Evolutionary conservation across 345 rosid species (phyloP), one percentile per base, ranked within the genome.

Genomic region (Limnanthes douglasii): DNA sequence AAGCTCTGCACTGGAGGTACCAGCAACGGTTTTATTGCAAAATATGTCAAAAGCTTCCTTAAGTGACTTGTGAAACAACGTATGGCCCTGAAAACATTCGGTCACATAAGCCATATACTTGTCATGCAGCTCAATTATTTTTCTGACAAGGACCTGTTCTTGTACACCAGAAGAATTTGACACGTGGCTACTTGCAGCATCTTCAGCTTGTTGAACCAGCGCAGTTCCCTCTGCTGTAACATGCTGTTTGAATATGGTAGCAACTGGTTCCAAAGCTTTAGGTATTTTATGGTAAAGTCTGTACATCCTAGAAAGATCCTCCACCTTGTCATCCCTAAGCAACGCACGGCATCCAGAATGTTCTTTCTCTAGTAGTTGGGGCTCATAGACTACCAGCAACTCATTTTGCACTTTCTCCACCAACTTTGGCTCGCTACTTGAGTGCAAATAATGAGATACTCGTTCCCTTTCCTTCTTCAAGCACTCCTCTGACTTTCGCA

Each of bases 381-480:
- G 67, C 21, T 81, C 83, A 55, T 60, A 55, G 7, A 61, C 60
- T 9, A 75, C 84, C 66, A 92, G 37, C 46, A 92, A 46, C 53
- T 92, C 86, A 31, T 85, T 65, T 73, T 78, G 96, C 42, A 82
- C 99, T 75, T 69, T 85, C 96, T 92, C 86, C 6, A 76, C 79
- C 59, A 92, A 69, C 57, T 92, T 92, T 0, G 73, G 56, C 66
- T 92, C 96, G 47, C 86, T 85, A 59, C 85, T 78, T 16, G 71
- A 71, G 41, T 81, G 94, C 59, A 85, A 62, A 60, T 81, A 92
- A 62, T 92, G 76, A 37, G 84, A 45, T 40, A 85, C 93, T 48
- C 99, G 75, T 20, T 85, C 94, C 58, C 70, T 73, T 66, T 92
- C 99, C 68, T 73, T 68, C 66, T 66, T 85, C 34, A 85, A 55